phyloP scores from a whole-genome alignment of 2,329 filamentous ascomycete genomes.

The Emericellopsis cladophorae region DNA sequence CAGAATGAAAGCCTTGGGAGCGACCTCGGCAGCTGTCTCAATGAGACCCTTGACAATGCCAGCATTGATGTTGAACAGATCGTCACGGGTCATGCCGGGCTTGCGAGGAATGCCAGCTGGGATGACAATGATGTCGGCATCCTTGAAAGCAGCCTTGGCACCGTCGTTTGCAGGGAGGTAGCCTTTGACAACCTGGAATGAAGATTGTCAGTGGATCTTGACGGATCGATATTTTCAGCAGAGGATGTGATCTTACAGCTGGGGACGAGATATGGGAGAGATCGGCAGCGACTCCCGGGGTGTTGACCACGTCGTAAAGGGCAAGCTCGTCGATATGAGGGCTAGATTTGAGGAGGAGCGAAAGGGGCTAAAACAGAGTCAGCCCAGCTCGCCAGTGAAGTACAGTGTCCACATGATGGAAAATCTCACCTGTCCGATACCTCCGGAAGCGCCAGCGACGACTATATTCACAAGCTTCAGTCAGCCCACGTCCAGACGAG shows the following conservation, averaged over 20 bases:
- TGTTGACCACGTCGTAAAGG: constrained; percentile 99
- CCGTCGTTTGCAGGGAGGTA: constrained; percentile 80
- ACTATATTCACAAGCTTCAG: constrained; percentile 25
- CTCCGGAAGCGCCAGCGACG: constrained; percentile 93
- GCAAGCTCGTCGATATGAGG: constrained; percentile 83
- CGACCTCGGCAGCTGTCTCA: constrained; percentile 74
- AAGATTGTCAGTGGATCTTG: constrained; percentile 1
- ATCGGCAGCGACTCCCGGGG: constrained; percentile 88
- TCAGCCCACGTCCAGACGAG: constrained; percentile 3
- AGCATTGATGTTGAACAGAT: constrained; percentile 99
- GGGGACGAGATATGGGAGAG: constrained; percentile 92
- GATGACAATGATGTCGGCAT: constrained; percentile 92
- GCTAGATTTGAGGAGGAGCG: constrained; percentile 85
- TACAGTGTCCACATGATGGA: not conserved
- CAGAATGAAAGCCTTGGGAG: constrained; percentile 87
- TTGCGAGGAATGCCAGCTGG: constrained; percentile 97
- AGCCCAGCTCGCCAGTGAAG: not conserved
- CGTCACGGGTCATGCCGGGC: constrained; percentile 98
- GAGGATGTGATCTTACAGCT: constrained; percentile 41
- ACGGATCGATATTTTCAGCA: not conserved
- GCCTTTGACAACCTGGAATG: constrained; percentile 63
- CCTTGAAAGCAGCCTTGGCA: constrained; percentile 77
- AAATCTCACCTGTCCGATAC: constrained; percentile 80
- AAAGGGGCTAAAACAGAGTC: constrained; percentile 58
- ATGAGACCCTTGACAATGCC: constrained; percentile 93